Evolutionary conservation across 169 alveolate species (phyloP).

Genomic region (Cystoisospora suis): DNA sequence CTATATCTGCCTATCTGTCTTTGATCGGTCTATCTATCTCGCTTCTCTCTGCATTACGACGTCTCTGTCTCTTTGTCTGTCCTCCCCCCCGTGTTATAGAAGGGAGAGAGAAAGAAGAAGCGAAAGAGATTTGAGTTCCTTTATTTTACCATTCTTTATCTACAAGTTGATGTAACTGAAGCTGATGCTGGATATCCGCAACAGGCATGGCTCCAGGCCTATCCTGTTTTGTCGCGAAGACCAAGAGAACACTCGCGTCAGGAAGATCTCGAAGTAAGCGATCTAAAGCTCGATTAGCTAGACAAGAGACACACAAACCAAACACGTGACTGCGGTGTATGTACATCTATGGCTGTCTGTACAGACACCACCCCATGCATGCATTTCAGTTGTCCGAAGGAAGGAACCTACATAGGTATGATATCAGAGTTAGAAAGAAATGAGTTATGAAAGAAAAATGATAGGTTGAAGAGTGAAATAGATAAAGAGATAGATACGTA

Average conservation of each 20-base stretch:
- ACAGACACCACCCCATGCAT: background rate
- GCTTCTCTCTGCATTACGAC: no score
- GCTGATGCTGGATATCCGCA: conserved; percentile 56
- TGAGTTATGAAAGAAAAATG: no score
- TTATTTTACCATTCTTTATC: conserved; percentile 55
- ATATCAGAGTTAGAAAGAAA: no score
- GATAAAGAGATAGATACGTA: no score
- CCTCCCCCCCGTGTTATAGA: no score
- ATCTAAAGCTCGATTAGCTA: conserved; percentile 63
- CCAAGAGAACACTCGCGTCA: conserved; percentile 56
- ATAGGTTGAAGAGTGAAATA: no score
- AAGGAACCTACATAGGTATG: no score
- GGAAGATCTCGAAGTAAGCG: conserved; percentile 61
- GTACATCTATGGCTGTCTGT: background rate
- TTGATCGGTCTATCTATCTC: no score
- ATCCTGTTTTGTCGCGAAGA: conserved; percentile 64
- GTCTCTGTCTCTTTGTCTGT: no score
- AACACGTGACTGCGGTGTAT: background rate
- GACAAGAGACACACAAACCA: background rate
- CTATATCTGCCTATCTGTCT: no score
- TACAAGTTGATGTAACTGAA: conserved; percentile 53
- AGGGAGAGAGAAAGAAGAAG: no score
- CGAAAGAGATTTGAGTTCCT: no score
- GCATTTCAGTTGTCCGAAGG: background rate
- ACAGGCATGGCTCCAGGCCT: conserved; percentile 62